Evolutionary conservation across 1,139 yeast species (phyloP).

Genomic region (Diutina sp.): DNA sequence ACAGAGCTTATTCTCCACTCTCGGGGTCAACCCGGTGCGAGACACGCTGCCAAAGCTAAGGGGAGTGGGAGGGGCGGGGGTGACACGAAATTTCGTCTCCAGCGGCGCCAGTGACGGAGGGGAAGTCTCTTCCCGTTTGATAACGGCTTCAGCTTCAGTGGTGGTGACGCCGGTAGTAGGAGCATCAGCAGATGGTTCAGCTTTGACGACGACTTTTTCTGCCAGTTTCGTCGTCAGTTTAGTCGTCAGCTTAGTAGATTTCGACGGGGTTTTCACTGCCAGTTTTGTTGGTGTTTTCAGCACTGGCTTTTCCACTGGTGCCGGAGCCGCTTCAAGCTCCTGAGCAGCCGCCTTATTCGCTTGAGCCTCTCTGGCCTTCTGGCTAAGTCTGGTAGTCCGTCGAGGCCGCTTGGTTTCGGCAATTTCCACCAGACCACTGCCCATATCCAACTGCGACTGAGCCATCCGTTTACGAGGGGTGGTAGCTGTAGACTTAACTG

Average conservation of each 20-base stretch:
- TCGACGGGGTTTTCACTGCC: too few species aligned
- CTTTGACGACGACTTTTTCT: not conserved
- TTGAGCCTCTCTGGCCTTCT: not conserved
- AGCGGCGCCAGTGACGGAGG: not conserved
- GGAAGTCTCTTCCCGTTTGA: not conserved
- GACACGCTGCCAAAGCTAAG: not conserved
- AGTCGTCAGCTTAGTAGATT: not conserved
- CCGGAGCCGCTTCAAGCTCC: not conserved
- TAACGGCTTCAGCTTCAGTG: not conserved
- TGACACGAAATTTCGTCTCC: not conserved
- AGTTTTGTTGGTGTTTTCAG: not conserved
- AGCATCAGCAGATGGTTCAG: not conserved
- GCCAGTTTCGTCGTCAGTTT: not conserved
- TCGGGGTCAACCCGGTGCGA: not conserved
- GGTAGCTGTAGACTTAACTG: not conserved
- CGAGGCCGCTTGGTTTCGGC: not conserved
- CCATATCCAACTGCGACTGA: not conserved
- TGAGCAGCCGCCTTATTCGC: not conserved
- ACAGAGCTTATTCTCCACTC: constrained; percentile 13
- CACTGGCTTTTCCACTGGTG: not conserved
- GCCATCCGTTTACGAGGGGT: not conserved
- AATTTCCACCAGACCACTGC: not conserved
- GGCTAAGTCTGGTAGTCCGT: not conserved
- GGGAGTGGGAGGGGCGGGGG: not conserved
- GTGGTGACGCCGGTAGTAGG: not conserved